A percentile compares a stretch with the other conserved stretches of the same genome.
Conservation (phyloP, 1,284 basidiomycete genomes). For the Quambalaria eucalypti region DNA sequence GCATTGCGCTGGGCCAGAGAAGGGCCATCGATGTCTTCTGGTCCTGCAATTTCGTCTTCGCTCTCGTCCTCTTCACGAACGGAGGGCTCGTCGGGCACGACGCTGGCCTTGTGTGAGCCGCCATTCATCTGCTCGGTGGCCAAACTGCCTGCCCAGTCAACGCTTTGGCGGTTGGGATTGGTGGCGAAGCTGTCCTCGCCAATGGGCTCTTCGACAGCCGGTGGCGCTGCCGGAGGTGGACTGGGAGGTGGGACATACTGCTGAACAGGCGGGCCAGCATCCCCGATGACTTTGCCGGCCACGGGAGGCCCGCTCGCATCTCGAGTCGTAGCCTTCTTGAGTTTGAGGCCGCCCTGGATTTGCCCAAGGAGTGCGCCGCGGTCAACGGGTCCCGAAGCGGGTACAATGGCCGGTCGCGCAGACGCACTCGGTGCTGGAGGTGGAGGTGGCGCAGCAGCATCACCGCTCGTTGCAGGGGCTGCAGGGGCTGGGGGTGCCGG, state of each 20-base stretch:
- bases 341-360: slow-evolving; percentile 68
- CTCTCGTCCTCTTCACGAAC: slow-evolving; percentile 56
- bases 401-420: slow-evolving; percentile 40
- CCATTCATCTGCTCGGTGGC: slow-evolving; percentile 60
- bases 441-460: slow-evolving; percentile 47
- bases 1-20: background rate
- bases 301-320: slow-evolving; percentile 67
- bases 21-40: slow-evolving; percentile 8
- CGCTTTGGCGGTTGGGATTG: slow-evolving; percentile 63
- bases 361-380: slow-evolving; percentile 65
- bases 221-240: slow-evolving; percentile 31
- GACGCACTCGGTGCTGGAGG: slow-evolving; percentile 25
- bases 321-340: slow-evolving; percentile 71
- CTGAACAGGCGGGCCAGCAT: slow-evolving; percentile 60
- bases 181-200: slow-evolving; percentile 37
- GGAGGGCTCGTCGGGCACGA: slow-evolving; percentile 54
- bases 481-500: slow-evolving; percentile 19
- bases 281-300: slow-evolving; percentile 68
- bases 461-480: slow-evolving; percentile 39
- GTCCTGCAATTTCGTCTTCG: slow-evolving; percentile 15
- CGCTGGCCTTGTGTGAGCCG: slow-evolving; percentile 30
- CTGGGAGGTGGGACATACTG: slow-evolving; percentile 39
- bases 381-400: slow-evolving; percentile 51
- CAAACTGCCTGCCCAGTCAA: slow-evolving; percentile 85
- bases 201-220: slow-evolving; percentile 34